These are phyloP conservation scores for Reutealis trisperma DNA, from an alignment of 345 rosid genomes.

Conservation along the genomic window DNA sequence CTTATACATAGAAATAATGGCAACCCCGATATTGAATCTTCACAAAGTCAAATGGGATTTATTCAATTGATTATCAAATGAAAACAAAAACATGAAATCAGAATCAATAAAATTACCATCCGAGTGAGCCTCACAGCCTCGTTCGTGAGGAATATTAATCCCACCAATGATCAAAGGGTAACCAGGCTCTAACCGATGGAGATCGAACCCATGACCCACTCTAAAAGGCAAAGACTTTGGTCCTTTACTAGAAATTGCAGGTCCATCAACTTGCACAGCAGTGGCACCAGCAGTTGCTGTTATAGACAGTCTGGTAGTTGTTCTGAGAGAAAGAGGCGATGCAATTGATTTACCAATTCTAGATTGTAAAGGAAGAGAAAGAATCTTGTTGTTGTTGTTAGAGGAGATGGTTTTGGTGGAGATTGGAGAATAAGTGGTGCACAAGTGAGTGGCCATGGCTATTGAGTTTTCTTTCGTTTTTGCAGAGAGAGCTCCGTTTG, in stretches of 20 bases:
- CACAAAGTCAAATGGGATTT: neutral
- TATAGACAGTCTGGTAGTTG: constrained; percentile 28
- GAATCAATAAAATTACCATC: constrained; percentile 53
- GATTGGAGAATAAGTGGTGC: constrained; percentile 23
- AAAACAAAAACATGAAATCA: neutral
- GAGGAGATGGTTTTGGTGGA: constrained; percentile 17
- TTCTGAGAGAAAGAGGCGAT: constrained; percentile 21
- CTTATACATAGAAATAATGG: neutral
- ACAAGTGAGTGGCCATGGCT: constrained; percentile 54
- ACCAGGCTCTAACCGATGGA: constrained; percentile 89
- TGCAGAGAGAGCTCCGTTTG: neutral
- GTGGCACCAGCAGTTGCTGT: constrained; percentile 42
- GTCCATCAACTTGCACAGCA: constrained; percentile 46
- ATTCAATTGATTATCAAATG: neutral
- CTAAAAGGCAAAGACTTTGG: constrained; percentile 73
- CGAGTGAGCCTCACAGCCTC: constrained; percentile 99
- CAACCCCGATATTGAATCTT: constrained; percentile 7
- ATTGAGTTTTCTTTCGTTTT: neutral
- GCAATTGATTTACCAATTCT: constrained; percentile 1
- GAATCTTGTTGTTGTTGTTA: constrained; percentile 17
- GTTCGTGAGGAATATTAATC: constrained; percentile 84
- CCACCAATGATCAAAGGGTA: constrained; percentile 96
- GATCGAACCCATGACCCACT: constrained; percentile 95
- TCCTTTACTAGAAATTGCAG: constrained; percentile 42
- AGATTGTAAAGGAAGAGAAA: constrained; percentile 21